Evolutionary conservation across 176 grass and related monocot genomes (phyloP), one percentile per base, ranked within the genome.

Genomic region (Lolium multiflorum): DNA sequence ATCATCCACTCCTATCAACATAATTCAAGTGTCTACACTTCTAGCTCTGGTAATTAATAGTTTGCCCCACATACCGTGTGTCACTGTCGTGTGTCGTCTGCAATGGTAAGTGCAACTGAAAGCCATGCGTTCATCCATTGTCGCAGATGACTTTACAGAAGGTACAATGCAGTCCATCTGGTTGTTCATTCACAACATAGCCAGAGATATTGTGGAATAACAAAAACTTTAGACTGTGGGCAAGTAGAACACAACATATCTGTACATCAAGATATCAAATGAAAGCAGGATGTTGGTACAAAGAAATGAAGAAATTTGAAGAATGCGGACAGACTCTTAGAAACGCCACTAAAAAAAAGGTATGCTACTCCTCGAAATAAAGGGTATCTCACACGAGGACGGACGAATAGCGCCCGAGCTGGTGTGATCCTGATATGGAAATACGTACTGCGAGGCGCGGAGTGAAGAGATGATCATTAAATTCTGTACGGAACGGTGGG

Each of bases 31-130:
- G n/a, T n/a, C n/a, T n/a, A n/a, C n/a, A n/a, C n/a, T n/a, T n/a
- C n/a, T n/a, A n/a, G n/a, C n/a, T n/a, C n/a, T n/a, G n/a, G n/a
- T n/a, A n/a, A n/a, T n/a, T n/a, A n/a, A n/a, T n/a, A n/a, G n/a
- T n/a, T n/a, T n/a, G n/a, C n/a, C n/a, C n/a, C n/a, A n/a, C n/a
- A n/a, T n/a, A n/a, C n/a, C n/a, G n/a, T n/a, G n/a, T n/a, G n/a
- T n/a, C n/a, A n/a, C n/a, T n/a, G n/a, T n/a, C n/a, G n/a, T n/a
- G n/a, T 95, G 60, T 94, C 88, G 28, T 98, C 96, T 77, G 81
- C 81, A 16, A 98, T 77, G 24, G 86, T 89, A 98, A 73, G 50
- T 91, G 87, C 81, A 98, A 74, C 68, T 88, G 88, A 91, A 98
- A 98, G 74, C 81, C 92, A 80, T 85, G 67, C 7, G 38, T 67